Conservation (phyloP, 2,329 filamentous ascomycete species). For the Scolecobasidium constrictum region DNA sequence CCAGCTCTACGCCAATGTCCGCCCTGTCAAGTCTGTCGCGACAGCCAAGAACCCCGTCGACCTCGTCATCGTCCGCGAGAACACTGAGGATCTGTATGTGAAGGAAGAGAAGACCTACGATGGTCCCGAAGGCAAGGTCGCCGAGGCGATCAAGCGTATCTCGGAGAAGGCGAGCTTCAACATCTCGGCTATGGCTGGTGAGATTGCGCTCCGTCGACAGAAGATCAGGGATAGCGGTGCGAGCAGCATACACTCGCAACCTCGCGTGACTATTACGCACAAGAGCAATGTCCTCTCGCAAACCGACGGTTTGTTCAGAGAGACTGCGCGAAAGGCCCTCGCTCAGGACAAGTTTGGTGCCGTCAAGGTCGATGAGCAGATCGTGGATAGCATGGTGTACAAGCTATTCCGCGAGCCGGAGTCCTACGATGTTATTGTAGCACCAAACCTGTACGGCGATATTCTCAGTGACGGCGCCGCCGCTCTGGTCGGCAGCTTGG, state of each 20-base stretch:
- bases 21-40: constrained; percentile 77
- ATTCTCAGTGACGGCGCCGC: constrained; percentile 98
- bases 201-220: constrained; percentile 82
- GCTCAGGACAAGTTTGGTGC: constrained; percentile 51
- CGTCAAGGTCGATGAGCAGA: constrained; percentile 83
- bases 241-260: constrained; percentile 51
- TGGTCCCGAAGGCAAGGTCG: constrained; percentile 65
- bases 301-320: constrained; percentile 90
- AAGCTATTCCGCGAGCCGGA: constrained; percentile 95
- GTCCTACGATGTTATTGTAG: constrained; percentile 96
- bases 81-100: constrained; percentile 97
- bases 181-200: constrained; percentile 87
- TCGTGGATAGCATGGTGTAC: constrained; percentile 99
- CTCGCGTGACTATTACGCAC: constrained; percentile 92
- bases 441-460: constrained; percentile 98
- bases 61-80: constrained; percentile 96
- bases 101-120: constrained; percentile 87
- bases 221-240: constrained; percentile 56
- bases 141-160: constrained; percentile 97
- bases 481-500: constrained; percentile 88
- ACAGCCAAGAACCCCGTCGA: constrained; percentile 63
- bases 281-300: constrained; percentile 96
- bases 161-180: constrained; percentile 72
- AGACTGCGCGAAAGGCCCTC: constrained; percentile 64
- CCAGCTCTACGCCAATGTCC: constrained; percentile 93